Base-by-base conservation (phyloP, 345 rosid genomes). In the Brassica rapa region DNA sequence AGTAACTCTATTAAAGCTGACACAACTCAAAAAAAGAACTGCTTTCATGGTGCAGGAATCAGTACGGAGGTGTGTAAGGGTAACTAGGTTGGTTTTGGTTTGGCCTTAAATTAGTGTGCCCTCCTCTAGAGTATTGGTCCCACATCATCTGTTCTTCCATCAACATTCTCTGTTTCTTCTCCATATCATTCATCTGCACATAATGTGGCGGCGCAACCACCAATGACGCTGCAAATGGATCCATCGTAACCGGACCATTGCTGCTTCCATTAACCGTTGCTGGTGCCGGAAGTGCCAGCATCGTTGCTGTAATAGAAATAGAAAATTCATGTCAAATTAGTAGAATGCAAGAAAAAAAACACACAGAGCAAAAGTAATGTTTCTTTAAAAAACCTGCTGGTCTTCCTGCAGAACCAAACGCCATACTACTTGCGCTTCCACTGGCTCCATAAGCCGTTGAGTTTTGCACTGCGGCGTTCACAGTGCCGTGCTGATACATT, bases 101-200 rank as follows among this genome's bases (percentile, higher is more conserved):
- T 68, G 69, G 82, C 14, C 82, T 68, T 74, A 73, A 6, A 29
- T 78, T 78, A 66, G 56, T 51, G 29, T 89, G 87, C 24, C 88
- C 93, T 19, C 86, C 87, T 75, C 71, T 84, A 0, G 86, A 82
- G 71, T 88, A 89, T 56, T 89, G 90, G 46, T 86, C 85, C 96
- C 93, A 91, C 81, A 87, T 83, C 76, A 80, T 53, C 72, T 88
- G 93, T 80, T 91, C 96, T 75, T 86, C 91, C 82, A 83, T 83
- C 77, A 91, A 77, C 75, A 87, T 51, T 33, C 81, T 83, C 77
- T 89, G 93, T 80, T 91, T 89, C 83, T 86, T 88, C 83, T 89
- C 93, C 92, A 91, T 86, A 53, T 89, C 93, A 4, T 86, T 83
- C 90, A 89, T 89, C 32, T 91, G 93, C 71, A 89, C 93, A 49